Evolutionary conservation across 768 basidiomycete species (phyloP), one percentile per base, ranked within the genome.

Genomic region (Tephrocybe sp.): DNA sequence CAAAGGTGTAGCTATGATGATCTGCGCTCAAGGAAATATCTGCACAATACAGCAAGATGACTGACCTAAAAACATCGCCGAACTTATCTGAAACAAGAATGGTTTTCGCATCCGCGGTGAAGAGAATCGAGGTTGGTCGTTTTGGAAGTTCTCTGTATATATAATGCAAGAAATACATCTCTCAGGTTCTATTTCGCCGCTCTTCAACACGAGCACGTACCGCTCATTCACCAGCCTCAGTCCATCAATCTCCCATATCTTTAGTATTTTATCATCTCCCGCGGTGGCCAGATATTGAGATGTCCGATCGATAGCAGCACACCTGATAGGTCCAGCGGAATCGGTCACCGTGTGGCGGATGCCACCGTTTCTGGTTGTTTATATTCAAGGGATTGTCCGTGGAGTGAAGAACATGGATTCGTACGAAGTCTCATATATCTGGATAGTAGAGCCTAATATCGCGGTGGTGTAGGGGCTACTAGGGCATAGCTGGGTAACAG

Each of bases 61-160:
- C 73, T 48, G 44, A 88, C 91, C 83, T 83, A 71, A 93, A 96
- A 34, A 96, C 80, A 63, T 98, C 96, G 0, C 96, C 96, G 56
- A 97, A 95, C 68, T 97, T 98, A 69, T 99, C 96, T 2, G 92
- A 83, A 11, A 91, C 83, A 2, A 98, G 66, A 52, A 99, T 84
- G 0, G 78, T 83, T 54, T 81, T 69, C 0, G 77, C 79, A 38
- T 85, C 76, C 4, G 63, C 69, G 0, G 86, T 84, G 58, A 97
- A 84, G 0, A 69, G 65, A 23, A 97, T 63, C 1, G 73, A 74
- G 0, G 92, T 93, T 0, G 91, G 84, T 53, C 86, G 86, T 70
- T 98, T 98, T 0, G 89, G 85, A 2, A 95, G 73, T 54, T 90
- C 86, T 40, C 95, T 94, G 48, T 37, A 17, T n/a, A n/a, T n/a